These are phyloP conservation scores for Curvularia sp. DNA, from an alignment of 2,329 filamentous ascomycete species.

Conservation along the genomic window DNA sequence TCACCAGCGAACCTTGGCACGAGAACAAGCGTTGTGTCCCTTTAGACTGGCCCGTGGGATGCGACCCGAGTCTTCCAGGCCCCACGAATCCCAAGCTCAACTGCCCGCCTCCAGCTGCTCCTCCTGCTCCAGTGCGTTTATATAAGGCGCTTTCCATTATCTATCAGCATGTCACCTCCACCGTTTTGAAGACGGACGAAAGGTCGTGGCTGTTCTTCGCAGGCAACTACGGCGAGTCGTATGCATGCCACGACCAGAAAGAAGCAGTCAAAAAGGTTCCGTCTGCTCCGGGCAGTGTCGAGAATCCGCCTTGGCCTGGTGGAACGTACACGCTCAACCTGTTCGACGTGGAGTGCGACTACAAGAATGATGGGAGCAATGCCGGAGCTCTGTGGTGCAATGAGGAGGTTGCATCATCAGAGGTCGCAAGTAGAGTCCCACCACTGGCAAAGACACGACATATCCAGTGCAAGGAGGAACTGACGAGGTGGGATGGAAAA, in stretches of 20 bases:
- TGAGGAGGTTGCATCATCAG: not conserved
- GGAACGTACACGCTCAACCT: not conserved
- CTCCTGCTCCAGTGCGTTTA: not conserved
- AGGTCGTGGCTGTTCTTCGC: not conserved
- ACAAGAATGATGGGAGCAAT: not conserved
- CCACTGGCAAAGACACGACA: not conserved
- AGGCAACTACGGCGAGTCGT: not conserved
- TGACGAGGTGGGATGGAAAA: no score
- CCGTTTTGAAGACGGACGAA: no score
- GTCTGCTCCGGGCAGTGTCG: not conserved
- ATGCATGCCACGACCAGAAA: not conserved
- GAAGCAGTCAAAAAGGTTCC: not conserved
- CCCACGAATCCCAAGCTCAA: not conserved
- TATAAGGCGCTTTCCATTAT: not conserved
- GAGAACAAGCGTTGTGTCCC: not conserved
- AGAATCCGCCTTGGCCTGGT: not conserved
- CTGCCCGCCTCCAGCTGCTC: not conserved
- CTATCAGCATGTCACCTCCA: not conserved
- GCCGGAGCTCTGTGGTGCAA: not conserved
- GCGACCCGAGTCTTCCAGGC: not conserved
- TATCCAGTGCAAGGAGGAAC: not conserved
- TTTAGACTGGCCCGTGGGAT: constrained; percentile 3
- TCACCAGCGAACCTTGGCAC: not conserved
- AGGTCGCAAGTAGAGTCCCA: not conserved
- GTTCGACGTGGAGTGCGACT: not conserved